These are phyloP conservation scores for Paraleonurus japonicus DNA, from an alignment of 257 asterid species.

Conservation along the genomic window DNA sequence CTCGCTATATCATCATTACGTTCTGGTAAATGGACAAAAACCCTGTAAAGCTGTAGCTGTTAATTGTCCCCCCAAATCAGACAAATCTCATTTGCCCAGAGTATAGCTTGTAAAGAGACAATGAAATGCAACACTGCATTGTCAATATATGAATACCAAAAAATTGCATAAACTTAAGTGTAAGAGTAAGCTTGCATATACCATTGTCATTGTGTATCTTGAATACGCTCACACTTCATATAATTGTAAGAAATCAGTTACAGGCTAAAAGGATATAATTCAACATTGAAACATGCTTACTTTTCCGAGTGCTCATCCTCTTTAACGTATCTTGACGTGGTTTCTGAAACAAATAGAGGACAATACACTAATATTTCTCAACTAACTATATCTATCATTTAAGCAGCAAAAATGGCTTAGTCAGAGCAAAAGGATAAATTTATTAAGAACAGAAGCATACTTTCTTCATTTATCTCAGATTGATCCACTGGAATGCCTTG, in stretches of 20 bases:
- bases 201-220: conserved; percentile 2
- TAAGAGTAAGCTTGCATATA: conserved; percentile 16
- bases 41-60: conserved; percentile 39
- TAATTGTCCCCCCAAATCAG: conserved; percentile 17
- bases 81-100: background rate
- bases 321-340: conserved; percentile 36
- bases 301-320: conserved; percentile 43
- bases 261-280: conserved; percentile 14
- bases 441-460: conserved; percentile 42
- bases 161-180: background rate
- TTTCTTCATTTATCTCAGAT: conserved; percentile 39
- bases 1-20: conserved; percentile 34
- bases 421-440: conserved; percentile 21
- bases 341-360: conserved; percentile 48
- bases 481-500: conserved; percentile 31
- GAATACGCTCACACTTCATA: background rate
- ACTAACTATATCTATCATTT: conserved; percentile 19
- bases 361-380: conserved; percentile 14
- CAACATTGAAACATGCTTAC: conserved; percentile 45
- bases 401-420: conserved; percentile 21
- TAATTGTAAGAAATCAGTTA: conserved; percentile 4
- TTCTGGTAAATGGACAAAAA: conserved; percentile 26
- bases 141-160: conserved; percentile 1
- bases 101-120: conserved; percentile 21
- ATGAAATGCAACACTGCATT: conserved; percentile 17